Base-by-base conservation (phyloP, 805 yeast species). In the Starmera caribaea region DNA sequence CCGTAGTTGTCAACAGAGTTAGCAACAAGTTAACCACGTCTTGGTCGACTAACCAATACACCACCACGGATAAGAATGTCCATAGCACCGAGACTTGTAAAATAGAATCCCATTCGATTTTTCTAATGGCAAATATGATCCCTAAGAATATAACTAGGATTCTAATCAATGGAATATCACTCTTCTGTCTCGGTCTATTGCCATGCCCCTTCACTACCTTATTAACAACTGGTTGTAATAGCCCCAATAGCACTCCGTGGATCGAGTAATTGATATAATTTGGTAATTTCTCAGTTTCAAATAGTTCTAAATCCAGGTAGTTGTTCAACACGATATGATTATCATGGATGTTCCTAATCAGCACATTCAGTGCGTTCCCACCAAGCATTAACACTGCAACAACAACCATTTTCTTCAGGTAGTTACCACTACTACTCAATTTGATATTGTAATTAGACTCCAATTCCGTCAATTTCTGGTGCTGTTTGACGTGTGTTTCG, bases 111-210 rank as follows among this genome's bases (percentile, higher is more conserved):
- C 90, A 82, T 49, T 79, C 81, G 31, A 79, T 65, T 46, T 74
- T 77, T 48, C 84, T 69, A 29, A 83, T 69, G 17, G 86, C 87
- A 51, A 77, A 82, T 5, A 79, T 69, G 30, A 83, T 72, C 3
- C 94, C 94, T 34, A 82, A 60, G 49, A 81, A 70, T 3, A 86
- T 81, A 41, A 81, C 73, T 35, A 66, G 58, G 16, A 77, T 53
- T 48, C 72, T 58, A 3, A 68, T 47, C 24, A 65, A 42, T 24
- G 45, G 32, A 11, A 45, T 21, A 21, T 21, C 26, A 21, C 8
- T 21, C 26, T 21, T 21, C 26, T 38, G n/a, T n/a, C n/a, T n/a
- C n/a, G n/a, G n/a, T n/a, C n/a, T n/a, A n/a, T n/a, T n/a, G n/a
- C n/a, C n/a, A n/a, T n/a, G n/a, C n/a, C n/a, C n/a, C n/a, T n/a